phyloP scores from a whole-genome alignment of 2,329 filamentous ascomycete genomes.

The Neofusicoccum sp. region DNA sequence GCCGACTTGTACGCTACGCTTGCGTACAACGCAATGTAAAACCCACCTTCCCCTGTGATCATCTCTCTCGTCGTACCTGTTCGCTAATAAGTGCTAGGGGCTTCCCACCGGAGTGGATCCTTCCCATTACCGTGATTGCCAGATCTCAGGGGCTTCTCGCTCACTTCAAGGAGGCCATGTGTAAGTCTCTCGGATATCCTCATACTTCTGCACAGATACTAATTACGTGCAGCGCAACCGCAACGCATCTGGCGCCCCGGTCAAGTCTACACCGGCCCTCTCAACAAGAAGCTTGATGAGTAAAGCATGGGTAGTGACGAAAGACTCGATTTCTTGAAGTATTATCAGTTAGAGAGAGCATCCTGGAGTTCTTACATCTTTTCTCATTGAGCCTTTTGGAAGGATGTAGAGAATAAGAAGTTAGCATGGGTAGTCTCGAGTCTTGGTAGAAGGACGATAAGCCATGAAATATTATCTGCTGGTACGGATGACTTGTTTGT shows the following conservation, averaged over 20 bases:
- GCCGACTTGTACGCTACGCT: conserved; percentile 51
- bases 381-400: no score
- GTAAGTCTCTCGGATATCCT: not conserved
- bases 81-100: not conserved
- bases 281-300: not conserved
- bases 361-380: no score
- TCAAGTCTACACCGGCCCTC: not conserved
- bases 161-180: not conserved
- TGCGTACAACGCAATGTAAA: conserved; percentile 45
- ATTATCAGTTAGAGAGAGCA: no score
- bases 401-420: no score
- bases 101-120: not conserved
- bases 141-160: not conserved
- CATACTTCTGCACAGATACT: no score
- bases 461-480: no score
- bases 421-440: no score
- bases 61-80: no score
- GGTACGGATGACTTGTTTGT: no score
- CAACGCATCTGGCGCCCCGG: conserved; percentile 3
- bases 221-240: no score
- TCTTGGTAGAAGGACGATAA: no score
- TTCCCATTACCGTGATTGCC: not conserved
- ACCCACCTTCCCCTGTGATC: not conserved
- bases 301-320: not conserved
- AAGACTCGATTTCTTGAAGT: no score